phyloP scores from a whole-genome alignment of 2,329 filamentous ascomycete species.

The Alternaria brassicicola region DNA sequence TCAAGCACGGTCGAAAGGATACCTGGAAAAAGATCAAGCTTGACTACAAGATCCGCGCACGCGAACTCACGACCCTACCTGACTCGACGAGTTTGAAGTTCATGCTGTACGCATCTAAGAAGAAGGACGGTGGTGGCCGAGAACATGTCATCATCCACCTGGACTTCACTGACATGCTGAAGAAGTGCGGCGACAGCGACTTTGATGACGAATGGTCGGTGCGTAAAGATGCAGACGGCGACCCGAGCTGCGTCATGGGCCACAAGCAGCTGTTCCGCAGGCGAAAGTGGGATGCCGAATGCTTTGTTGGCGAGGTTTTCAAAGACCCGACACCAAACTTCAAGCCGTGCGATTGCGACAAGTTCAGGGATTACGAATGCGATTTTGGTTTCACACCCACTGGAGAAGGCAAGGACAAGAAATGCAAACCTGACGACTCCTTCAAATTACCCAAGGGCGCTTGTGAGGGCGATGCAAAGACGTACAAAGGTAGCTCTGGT shows the following conservation, averaged over 20 bases:
- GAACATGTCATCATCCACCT: constrained; percentile 73
- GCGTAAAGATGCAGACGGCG: constrained; percentile 76
- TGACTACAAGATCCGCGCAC: constrained; percentile 71
- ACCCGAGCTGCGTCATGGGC: constrained; percentile 92
- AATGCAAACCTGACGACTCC: constrained; percentile 70
- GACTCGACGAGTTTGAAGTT: constrained; percentile 96
- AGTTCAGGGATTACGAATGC: constrained; percentile 84
- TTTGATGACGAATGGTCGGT: constrained; percentile 86
- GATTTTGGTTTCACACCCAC: constrained; percentile 82
- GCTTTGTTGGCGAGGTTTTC: constrained; percentile 87
- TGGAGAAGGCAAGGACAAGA: constrained; percentile 58
- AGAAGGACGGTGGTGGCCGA: constrained; percentile 54
- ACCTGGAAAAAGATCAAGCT: constrained; percentile 78
- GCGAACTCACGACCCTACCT: constrained; percentile 81
- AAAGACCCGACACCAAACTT: constrained; percentile 74
- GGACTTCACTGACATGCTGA: constrained; percentile 81
- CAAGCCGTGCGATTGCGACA: constrained; percentile 79
- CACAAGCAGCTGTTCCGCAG: constrained; percentile 87
- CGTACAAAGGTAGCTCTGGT: constrained; percentile 83
- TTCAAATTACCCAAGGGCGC: constrained; percentile 71
- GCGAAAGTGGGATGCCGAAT: constrained; percentile 85
- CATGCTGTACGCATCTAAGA: constrained; percentile 68
- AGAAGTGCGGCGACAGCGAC: constrained; percentile 75
- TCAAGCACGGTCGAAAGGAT: constrained; percentile 77
- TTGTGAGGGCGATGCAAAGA: constrained; percentile 74